Base-by-base conservation (phyloP, 148 eudicot genomes). In the Limonium bicolor region DNA sequence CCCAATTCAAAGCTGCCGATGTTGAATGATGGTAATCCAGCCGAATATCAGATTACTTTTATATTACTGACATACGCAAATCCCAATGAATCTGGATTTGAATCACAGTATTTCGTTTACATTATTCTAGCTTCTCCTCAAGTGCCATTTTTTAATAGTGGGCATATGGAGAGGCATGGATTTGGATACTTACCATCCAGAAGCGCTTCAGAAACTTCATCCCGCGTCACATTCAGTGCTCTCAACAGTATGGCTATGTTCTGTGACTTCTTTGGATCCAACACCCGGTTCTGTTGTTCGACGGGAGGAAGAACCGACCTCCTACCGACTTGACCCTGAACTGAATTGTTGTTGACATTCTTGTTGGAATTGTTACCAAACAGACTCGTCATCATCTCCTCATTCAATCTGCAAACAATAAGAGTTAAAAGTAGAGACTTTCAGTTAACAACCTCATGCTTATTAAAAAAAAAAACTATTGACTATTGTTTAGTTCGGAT, bases 221-320 rank as follows among this genome's bases (percentile, higher is more conserved):
- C 86, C 19, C 59, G 55, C 17, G 86, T 70, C 64, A 78, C 86
- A 49, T 78, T 78, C 57, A 78, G 50, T n/a, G 86, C 86, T 35
- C 81, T 60, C 43, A 74, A 55, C 3, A 78, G 43, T 15, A 78
- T 78, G 16, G 86, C 81, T 36, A 78, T 74, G 71, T 78, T 78
- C 57, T 78, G 86, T 12, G 81, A 67, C 54, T 74, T 78, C 68
- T 78, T 78, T 7, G 86, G 81, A 47, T 78, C 86, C 54, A 78
- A 41, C 2, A 78, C 81, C 64, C 78, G 61, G 61, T 61, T 59
- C 53, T 78, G 81, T 20, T 64, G 68, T 27, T 67, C 73, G 20
- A 58, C 55, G 20, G 78, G 59, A 30, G 80, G 80, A 16, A 56
- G 54, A 48, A 58, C 74, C 7, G 75, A 62, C 53, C 52, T 74